Conservation (phyloP, 371 early-diverging fungal genomes). For the Mucor mucedo region DNA sequence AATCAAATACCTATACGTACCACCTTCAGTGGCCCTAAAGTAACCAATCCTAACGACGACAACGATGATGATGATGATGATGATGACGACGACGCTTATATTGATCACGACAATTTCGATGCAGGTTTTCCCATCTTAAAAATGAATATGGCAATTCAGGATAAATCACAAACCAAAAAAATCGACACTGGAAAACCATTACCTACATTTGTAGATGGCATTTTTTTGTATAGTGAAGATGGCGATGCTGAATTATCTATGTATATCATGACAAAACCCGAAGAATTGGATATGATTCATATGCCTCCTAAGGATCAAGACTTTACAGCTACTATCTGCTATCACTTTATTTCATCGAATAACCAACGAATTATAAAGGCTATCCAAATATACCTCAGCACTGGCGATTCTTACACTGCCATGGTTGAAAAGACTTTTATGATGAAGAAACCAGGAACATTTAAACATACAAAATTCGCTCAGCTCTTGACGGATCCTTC, state of each 20-base stretch:
- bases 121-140: background rate
- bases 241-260: background rate
- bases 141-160: background rate
- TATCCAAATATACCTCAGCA: conserved; percentile 34
- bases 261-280: conserved; percentile 11
- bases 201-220: conserved; percentile 10
- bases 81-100: background rate
- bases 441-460: background rate
- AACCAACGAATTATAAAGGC: conserved; percentile 25
- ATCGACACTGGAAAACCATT: background rate
- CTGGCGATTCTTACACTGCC: conserved; percentile 35
- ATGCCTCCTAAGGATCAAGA: conserved; percentile 3
- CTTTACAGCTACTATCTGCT: conserved; percentile 26
- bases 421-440: conserved; percentile 29
- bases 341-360: conserved; percentile 9
- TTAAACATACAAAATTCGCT: conserved; percentile 18
- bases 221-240: background rate
- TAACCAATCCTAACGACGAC: conserved; percentile 12
- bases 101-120: background rate
- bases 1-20: conserved; percentile 29
- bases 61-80: background rate
- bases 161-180: background rate
- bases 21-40: conserved; percentile 28
- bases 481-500: conserved; percentile 31
- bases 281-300: conserved; percentile 20